Percentiles rank a stretch among this genome's conserved stretches.
These are phyloP conservation scores for Wickerhamomyces sp. DNA, from an alignment of 1,139 yeast genomes.

Conservation along the genomic window DNA sequence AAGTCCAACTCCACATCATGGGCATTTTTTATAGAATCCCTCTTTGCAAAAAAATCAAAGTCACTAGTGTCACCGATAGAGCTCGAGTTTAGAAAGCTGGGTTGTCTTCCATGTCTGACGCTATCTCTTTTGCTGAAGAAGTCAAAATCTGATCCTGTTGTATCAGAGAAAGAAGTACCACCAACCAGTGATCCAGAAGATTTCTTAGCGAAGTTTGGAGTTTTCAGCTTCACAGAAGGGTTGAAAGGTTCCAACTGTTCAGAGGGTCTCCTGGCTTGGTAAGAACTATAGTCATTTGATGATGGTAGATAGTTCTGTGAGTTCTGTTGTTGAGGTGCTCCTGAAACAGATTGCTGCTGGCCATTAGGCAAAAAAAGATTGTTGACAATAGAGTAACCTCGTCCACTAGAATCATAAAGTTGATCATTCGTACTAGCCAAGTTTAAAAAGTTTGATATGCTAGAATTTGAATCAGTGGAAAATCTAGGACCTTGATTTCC, in stretches of 20 bases:
- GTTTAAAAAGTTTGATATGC: constrained; percentile 20
- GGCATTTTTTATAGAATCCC: constrained; percentile 22
- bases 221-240: constrained; percentile 28
- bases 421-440: constrained; percentile 16
- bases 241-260: constrained; percentile 43
- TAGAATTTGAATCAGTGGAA: constrained; percentile 26
- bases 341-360: not conserved
- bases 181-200: constrained; percentile 15
- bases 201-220: constrained; percentile 27
- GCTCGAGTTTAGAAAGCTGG: constrained; percentile 19
- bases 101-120: constrained; percentile 19
- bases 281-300: constrained; percentile 14
- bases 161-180: constrained; percentile 16
- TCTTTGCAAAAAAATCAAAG: constrained; percentile 23
- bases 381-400: constrained; percentile 35
- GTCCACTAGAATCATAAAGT: constrained; percentile 24
- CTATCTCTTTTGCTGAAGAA: constrained; percentile 22
- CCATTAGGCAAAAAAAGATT: constrained; percentile 19
- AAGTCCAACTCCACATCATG: constrained; percentile 15
- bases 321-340: constrained; percentile 5
- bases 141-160: constrained; percentile 18
- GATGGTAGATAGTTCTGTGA: constrained; percentile 13
- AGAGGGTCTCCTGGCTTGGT: constrained; percentile 33
- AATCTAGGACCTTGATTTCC: constrained; percentile 19
- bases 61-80: constrained; percentile 18